Conservation (phyloP, 306 rosid genomes). For the Sicyos edulis region DNA sequence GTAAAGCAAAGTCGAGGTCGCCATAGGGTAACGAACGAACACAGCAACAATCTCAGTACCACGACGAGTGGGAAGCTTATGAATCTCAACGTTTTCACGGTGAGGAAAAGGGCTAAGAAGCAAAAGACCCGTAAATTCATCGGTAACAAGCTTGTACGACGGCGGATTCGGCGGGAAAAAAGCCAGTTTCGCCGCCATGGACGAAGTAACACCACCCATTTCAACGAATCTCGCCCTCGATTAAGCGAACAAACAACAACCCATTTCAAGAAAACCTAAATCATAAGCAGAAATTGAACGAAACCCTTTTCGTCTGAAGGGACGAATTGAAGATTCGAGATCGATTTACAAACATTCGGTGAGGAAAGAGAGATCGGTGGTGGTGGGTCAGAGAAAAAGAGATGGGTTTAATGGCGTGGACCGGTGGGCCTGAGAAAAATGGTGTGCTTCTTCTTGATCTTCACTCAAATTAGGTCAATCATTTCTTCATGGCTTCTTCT, state of each 20-base stretch:
- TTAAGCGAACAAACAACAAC: neutral
- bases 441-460: neutral
- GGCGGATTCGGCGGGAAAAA: conserved; percentile 92
- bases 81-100: conserved; percentile 80
- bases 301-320: neutral
- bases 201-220: conserved; percentile 96
- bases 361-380: neutral
- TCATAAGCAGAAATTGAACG: neutral
- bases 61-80: conserved; percentile 65
- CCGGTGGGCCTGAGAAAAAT: neutral
- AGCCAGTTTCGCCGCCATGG: conserved; percentile 95
- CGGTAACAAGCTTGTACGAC: conserved; percentile 59
- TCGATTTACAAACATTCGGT: neutral
- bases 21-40: conserved; percentile 82
- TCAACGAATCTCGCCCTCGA: neutral
- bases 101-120: conserved; percentile 76
- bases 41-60: conserved; percentile 74
- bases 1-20: conserved; percentile 76
- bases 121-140: conserved; percentile 57
- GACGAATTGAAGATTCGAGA: neutral
- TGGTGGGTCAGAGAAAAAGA: conserved; percentile 15
- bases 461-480: neutral
- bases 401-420: neutral
- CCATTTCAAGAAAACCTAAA: neutral
- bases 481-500: neutral